Evolutionary conservation across 257 asterid genomes (phyloP).

Genomic region (Voacanga thouarsii): DNA sequence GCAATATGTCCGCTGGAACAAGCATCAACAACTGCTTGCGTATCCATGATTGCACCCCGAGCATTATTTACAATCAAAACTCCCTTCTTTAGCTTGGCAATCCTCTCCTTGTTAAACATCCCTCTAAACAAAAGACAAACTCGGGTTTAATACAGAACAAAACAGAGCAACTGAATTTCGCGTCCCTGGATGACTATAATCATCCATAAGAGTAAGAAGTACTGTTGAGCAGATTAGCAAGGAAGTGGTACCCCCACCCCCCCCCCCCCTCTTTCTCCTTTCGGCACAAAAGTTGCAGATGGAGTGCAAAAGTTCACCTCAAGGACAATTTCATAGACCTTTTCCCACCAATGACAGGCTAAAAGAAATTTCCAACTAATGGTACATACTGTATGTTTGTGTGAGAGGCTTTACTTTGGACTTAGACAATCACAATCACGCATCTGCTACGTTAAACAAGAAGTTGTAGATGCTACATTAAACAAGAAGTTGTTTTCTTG

Average conservation of each 20-base stretch:
- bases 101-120: conserved; percentile 79
- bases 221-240: too few relatives aligned
- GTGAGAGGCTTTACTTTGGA: background rate
- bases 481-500: background rate
- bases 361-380: background rate
- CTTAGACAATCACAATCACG: background rate
- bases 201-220: background rate
- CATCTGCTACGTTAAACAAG: background rate
- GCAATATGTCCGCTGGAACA: conserved; percentile 93
- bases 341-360: background rate
- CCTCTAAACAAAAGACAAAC: conserved; percentile 43
- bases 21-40: conserved; percentile 96
- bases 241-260: background rate
- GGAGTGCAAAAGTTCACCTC: background rate
- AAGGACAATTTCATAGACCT: too few relatives aligned
- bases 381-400: background rate
- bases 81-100: conserved; percentile 88
- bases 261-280: too few relatives aligned
- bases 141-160: background rate
- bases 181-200: background rate
- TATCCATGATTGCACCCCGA: conserved; percentile 98
- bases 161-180: background rate
- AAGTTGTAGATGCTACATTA: background rate
- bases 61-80: conserved; percentile 93
- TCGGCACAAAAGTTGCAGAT: background rate